Conservation (phyloP, 202 grass and related monocot species). For the Brachypodium distachyon region DNA sequence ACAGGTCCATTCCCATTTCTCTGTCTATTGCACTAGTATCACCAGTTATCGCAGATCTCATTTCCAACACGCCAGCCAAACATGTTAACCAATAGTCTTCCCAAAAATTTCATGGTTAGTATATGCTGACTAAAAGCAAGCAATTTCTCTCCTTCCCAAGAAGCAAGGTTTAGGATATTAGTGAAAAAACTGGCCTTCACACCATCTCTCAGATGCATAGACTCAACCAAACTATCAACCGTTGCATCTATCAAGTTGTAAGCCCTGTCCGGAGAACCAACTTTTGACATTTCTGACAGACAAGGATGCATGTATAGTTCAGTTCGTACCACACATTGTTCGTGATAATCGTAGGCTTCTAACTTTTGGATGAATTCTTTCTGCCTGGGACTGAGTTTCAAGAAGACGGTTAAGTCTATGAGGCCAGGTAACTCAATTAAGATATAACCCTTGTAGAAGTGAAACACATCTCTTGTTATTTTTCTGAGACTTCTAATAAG, state of each 20-base stretch:
- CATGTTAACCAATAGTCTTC: slow-evolving; percentile 56
- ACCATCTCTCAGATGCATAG: slow-evolving; percentile 59
- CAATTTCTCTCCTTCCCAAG: slow-evolving; percentile 70
- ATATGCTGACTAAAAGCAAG: slow-evolving; percentile 92
- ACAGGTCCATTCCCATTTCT: slow-evolving; percentile 63
- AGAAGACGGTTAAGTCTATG: slow-evolving; percentile 69
- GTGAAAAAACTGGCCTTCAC: slow-evolving; percentile 85
- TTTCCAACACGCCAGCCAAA: slow-evolving; percentile 80
- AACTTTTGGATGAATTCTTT: slow-evolving; percentile 50
- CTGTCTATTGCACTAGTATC: slow-evolving; percentile 61
- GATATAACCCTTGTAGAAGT: slow-evolving; percentile 93
- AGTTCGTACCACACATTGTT: slow-evolving; percentile 50
- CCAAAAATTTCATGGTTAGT: slow-evolving; percentile 85
- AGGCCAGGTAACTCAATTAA: slow-evolving; percentile 91
- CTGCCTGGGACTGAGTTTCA: slow-evolving; percentile 65
- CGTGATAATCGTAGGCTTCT: slow-evolving; percentile 58
- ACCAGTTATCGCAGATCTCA: slow-evolving; percentile 77
- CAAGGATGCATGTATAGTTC: slow-evolving; percentile 73
- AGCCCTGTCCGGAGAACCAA: slow-evolving; percentile 47
- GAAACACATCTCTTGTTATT: slow-evolving; percentile 85
- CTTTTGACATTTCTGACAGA: slow-evolving; percentile 66
- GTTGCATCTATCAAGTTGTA: slow-evolving; percentile 34
- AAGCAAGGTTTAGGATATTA: slow-evolving; percentile 72
- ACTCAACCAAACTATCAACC: slow-evolving; percentile 47
- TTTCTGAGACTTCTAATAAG: slow-evolving; percentile 85